A percentile compares a stretch with the other conserved stretches of the same genome.
Conservation (phyloP, 2,329 filamentous ascomycete species). For the Colletotrichum falcatum region DNA sequence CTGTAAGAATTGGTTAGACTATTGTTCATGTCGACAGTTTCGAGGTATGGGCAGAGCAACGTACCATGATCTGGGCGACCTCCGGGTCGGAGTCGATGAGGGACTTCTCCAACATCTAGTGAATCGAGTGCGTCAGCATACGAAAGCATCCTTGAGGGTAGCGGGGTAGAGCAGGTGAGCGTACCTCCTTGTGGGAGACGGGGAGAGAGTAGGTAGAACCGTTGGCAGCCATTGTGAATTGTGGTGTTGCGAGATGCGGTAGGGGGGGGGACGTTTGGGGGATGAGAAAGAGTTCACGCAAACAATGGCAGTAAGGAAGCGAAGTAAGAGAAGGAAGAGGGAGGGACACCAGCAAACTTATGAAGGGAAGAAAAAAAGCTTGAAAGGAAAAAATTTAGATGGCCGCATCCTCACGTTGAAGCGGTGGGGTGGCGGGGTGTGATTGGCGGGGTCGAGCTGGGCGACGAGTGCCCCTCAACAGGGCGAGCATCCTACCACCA, state of each 20-base stretch:
- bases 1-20: conserved; percentile 56
- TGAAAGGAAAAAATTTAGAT: conserved; percentile 37
- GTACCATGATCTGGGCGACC: conserved; percentile 96
- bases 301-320: conserved; percentile 37
- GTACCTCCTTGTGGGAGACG: conserved; percentile 66
- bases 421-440: conserved; percentile 42
- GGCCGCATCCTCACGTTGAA: conserved; percentile 32
- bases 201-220: conserved; percentile 65
- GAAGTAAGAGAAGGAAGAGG: conserved; percentile 19
- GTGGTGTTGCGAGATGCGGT: conserved; percentile 26
- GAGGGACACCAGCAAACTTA: conserved; percentile 25
- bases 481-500: not conserved
- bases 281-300: conserved; percentile 32
- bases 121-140: conserved; percentile 49
- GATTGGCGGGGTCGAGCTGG: conserved; percentile 40
- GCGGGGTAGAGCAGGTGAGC: conserved; percentile 43
- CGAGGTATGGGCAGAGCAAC: conserved; percentile 46
- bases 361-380: conserved; percentile 35
- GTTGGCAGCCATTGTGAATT: conserved; percentile 54
- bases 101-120: conserved; percentile 97
- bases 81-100: conserved; percentile 92
- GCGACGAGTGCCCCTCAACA: conserved; percentile 14
- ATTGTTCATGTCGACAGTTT: not conserved
- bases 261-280: conserved; percentile 4
- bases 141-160: conserved; percentile 44